These are phyloP conservation scores for Teratosphaeriaceae sp. DNA, from an alignment of 2,329 filamentous ascomycete species.

Conservation along the genomic window DNA sequence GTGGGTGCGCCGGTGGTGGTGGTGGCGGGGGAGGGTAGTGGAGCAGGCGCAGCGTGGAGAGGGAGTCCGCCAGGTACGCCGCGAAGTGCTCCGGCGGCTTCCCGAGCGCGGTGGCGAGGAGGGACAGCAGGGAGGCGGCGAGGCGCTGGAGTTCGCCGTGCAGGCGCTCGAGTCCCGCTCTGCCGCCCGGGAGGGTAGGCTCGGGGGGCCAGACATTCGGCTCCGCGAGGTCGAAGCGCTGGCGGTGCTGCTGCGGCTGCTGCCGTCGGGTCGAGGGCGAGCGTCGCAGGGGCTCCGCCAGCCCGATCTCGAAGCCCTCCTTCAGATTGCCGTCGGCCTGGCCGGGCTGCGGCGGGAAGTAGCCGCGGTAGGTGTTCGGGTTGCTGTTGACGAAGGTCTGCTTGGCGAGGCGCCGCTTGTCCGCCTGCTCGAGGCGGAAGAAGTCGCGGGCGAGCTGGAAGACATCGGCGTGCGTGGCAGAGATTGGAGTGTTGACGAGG, in stretches of 20 bases:
- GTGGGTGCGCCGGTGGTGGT: conserved; percentile 5
- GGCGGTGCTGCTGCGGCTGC: no score
- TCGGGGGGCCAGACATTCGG: conserved; percentile 35
- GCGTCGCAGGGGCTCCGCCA: conserved; percentile 16
- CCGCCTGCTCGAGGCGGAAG: conserved; percentile 11
- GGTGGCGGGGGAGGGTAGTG: conserved; percentile 35
- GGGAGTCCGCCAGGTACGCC: conserved; percentile 34
- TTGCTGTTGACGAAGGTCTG: conserved; percentile 35
- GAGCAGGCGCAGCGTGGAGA: conserved; percentile 40
- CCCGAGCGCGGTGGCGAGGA: conserved; percentile 35
- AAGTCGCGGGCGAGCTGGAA: conserved; percentile 33
- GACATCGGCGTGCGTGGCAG: conserved; percentile 37
- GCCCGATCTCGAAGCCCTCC: conserved; percentile 43
- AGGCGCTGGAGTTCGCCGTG: conserved; percentile 36
- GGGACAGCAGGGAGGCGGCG: conserved; percentile 32
- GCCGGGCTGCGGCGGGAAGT: conserved; percentile 39
- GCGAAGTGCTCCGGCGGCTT: conserved; percentile 36
- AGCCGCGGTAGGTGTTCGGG: conserved; percentile 41
- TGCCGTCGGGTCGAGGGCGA: no score
- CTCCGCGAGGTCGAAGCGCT: conserved; percentile 35
- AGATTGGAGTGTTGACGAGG: conserved; percentile 37
- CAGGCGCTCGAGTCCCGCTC: conserved; percentile 29
- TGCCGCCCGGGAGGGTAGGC: conserved; percentile 13
- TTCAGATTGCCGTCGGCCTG: conserved; percentile 39
- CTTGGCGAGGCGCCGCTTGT: conserved; percentile 32